Evolutionary conservation across 2,329 filamentous ascomycete species (phyloP).

Genomic region (Ascocoryne sarcoides): DNA sequence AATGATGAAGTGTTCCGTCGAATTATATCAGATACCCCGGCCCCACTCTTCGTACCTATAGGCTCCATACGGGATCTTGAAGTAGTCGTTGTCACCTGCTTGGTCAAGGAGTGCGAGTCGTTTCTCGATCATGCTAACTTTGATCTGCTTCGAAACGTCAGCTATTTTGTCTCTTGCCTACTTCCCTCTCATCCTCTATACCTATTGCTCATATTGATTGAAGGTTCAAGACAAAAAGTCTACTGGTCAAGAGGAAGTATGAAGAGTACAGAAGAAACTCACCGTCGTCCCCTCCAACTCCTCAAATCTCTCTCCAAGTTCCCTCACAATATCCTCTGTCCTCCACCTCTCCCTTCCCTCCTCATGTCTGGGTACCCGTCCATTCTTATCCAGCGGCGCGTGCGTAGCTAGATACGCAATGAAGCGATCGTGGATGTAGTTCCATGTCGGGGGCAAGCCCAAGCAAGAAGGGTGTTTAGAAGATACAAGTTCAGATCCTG

Average conservation of each 20-base stretch:
- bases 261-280: constrained; percentile 9
- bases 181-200: no score
- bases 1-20: no score
- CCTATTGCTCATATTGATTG: no score
- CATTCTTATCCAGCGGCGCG: constrained; percentile 17
- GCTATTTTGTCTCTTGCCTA: constrained; percentile 1
- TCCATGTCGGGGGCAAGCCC: constrained; percentile 18
- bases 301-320: constrained; percentile 17
- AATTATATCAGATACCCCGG: constrained; percentile 12
- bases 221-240: no score
- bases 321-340: constrained; percentile 13
- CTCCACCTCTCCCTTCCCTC: constrained; percentile 18
- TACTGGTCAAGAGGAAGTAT: no score
- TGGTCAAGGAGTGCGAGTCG: constrained; percentile 17
- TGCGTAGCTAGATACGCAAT: constrained; percentile 24
- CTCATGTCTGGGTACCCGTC: constrained; percentile 13
- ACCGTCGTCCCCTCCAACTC: constrained; percentile 12
- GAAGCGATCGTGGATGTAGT: constrained; percentile 19
- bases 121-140: constrained; percentile 16
- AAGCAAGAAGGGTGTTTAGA: constrained; percentile 14
- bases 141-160: constrained; percentile 10
- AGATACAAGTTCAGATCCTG: constrained; percentile 11
- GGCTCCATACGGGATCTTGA: constrained; percentile 19
- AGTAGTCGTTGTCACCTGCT: constrained; percentile 20
- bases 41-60: constrained; percentile 20